Conservation (phyloP, 345 rosid genomes). For the Kernera saxatilis region DNA sequence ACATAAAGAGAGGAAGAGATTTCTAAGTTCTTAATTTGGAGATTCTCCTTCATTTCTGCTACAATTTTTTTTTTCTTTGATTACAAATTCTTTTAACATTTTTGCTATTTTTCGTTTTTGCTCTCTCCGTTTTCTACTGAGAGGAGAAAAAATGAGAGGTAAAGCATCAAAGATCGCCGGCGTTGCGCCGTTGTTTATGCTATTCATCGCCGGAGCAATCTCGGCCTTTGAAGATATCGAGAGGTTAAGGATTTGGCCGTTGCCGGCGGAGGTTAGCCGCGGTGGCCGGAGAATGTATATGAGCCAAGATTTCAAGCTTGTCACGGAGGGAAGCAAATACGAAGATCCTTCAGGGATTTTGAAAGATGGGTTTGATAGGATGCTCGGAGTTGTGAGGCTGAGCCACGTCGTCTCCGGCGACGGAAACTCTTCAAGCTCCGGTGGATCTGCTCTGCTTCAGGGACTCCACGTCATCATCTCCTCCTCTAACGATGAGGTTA, state of each 20-base stretch:
- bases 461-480: constrained; percentile 41
- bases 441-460: constrained; percentile 31
- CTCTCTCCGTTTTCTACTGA: neutral
- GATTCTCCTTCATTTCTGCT: constrained; percentile 16
- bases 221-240: constrained; percentile 24
- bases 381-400: constrained; percentile 38
- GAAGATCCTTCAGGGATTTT: constrained; percentile 39
- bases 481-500: constrained; percentile 45
- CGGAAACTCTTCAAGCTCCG: constrained; percentile 29
- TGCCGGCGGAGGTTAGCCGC: constrained; percentile 38
- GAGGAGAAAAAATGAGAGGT: constrained; percentile 20
- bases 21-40: neutral
- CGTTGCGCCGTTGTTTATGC: constrained; percentile 11
- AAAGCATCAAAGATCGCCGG: constrained; percentile 13
- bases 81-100: neutral
- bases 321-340: constrained; percentile 30
- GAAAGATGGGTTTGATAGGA: constrained; percentile 50
- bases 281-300: constrained; percentile 39
- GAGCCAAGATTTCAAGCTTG: constrained; percentile 35
- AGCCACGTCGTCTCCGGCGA: constrained; percentile 37
- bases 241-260: constrained; percentile 49
- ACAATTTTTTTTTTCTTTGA: neutral
- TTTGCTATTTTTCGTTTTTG: neutral
- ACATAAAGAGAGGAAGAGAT: constrained; percentile 4
- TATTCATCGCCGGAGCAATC: constrained; percentile 24